Evolutionary conservation across 1,284 basidiomycete species (phyloP).

Genomic region (Vanrija humicola): DNA sequence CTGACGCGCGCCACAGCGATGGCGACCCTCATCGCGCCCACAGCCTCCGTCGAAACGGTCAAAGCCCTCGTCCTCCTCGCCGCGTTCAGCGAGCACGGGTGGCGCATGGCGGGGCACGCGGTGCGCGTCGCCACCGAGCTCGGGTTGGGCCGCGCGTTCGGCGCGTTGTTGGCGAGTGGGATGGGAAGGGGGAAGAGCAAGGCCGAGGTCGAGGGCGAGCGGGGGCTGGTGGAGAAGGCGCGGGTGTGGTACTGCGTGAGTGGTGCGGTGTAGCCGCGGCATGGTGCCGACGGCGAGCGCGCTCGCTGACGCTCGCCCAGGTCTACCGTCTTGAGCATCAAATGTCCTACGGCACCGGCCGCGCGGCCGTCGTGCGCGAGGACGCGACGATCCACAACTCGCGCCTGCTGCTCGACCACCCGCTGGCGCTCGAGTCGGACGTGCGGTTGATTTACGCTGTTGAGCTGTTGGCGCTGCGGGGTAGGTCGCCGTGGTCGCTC

Average conservation of each 20-base stretch:
- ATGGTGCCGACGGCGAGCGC: not conserved
- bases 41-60: slow-evolving; percentile 70
- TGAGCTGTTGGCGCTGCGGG: slow-evolving; percentile 20
- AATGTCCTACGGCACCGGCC: slow-evolving; percentile 83
- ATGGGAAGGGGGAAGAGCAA: slow-evolving; percentile 56
- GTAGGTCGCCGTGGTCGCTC: too few species aligned
- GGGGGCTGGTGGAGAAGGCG: slow-evolving; percentile 65
- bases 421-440: slow-evolving; percentile 79
- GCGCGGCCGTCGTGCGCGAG: slow-evolving; percentile 79
- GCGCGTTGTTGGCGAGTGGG: slow-evolving; percentile 65
- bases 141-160: slow-evolving; percentile 80
- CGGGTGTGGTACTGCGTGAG: slow-evolving; percentile 72
- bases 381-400: slow-evolving; percentile 77
- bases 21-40: slow-evolving; percentile 72
- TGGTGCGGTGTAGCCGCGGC: not conserved
- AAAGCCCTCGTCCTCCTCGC: slow-evolving; percentile 82
- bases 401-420: slow-evolving; percentile 69
- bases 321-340: slow-evolving; percentile 83
- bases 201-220: slow-evolving; percentile 58
- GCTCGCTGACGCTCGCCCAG: not conserved
- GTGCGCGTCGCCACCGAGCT: slow-evolving; percentile 84
- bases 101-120: slow-evolving; percentile 77
- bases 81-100: slow-evolving; percentile 82
- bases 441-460: slow-evolving; percentile 81
- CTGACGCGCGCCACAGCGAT: slow-evolving; percentile 48